Percentiles rank a stretch among this genome's conserved stretches.
Evolutionary conservation across 1,139 yeast genomes (phyloP).

Genomic region (Saccharomyces pastorianus): DNA sequence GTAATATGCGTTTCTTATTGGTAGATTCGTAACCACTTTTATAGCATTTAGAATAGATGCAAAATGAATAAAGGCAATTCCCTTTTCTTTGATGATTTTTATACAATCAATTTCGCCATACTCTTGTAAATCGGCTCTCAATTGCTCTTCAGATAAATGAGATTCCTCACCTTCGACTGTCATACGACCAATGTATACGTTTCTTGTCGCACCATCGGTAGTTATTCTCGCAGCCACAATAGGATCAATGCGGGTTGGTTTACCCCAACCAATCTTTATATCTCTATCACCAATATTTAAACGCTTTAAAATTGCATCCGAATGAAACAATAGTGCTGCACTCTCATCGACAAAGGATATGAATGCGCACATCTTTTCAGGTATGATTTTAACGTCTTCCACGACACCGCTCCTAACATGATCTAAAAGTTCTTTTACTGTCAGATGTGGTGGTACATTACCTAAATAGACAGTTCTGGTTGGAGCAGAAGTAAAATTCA

Average conservation of each 20-base stretch:
- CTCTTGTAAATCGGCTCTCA: slow-evolving; percentile 56
- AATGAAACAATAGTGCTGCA: slow-evolving; percentile 48
- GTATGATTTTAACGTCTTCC: slow-evolving; percentile 53
- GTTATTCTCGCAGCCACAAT: slow-evolving; percentile 67
- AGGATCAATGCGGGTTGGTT: slow-evolving; percentile 57
- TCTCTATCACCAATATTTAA: slow-evolving; percentile 45
- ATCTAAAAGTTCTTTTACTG: slow-evolving; percentile 74
- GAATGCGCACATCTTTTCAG: slow-evolving; percentile 49
- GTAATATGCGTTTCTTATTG: slow-evolving; percentile 49
- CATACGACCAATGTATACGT: slow-evolving; percentile 68
- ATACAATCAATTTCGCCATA: slow-evolving; percentile 81
- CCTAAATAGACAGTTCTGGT: slow-evolving; percentile 88
- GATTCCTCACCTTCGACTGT: slow-evolving; percentile 24
- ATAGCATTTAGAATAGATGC: slow-evolving; percentile 78
- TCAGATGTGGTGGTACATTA: slow-evolving; percentile 73
- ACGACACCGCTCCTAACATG: slow-evolving; percentile 88
- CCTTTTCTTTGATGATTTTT: slow-evolving; percentile 66
- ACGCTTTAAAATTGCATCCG: slow-evolving; percentile 48
- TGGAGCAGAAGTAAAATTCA: slow-evolving; percentile 43
- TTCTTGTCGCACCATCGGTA: slow-evolving; percentile 84
- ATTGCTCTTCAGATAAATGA: slow-evolving; percentile 43
- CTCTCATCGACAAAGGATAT: slow-evolving; percentile 46
- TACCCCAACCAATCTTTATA: slow-evolving; percentile 72
- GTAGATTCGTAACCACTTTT: slow-evolving; percentile 66
- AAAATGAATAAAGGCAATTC: slow-evolving; percentile 80